A percentile compares a stretch with the other conserved stretches of the same genome.
Evolutionary conservation across 2,329 filamentous ascomycete species (phyloP).

Genomic region (Gaeumannomyces sp.): DNA sequence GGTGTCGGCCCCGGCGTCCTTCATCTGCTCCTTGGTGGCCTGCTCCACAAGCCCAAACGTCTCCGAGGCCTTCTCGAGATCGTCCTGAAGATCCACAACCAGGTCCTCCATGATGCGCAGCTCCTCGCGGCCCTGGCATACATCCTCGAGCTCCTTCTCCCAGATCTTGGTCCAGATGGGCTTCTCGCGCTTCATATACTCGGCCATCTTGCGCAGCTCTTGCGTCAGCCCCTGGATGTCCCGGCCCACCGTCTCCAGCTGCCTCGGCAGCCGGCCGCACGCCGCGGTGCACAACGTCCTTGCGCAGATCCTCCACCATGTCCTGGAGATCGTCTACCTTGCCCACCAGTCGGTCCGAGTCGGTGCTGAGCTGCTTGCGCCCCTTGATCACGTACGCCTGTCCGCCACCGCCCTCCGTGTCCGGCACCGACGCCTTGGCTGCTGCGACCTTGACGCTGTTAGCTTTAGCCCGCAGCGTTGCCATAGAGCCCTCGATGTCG

Average conservation of each 20-base stretch:
- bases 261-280: constrained; percentile 84
- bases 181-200: constrained; percentile 86
- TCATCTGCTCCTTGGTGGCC: constrained; percentile 96
- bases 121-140: constrained; percentile 92
- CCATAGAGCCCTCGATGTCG: constrained; percentile 85
- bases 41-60: constrained; percentile 95
- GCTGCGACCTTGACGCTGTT: constrained; percentile 71
- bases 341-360: constrained; percentile 84
- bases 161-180: constrained; percentile 98
- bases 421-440: constrained; percentile 62
- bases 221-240: constrained; percentile 76
- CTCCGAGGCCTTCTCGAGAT: constrained; percentile 88
- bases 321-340: constrained; percentile 98
- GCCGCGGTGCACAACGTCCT: constrained; percentile 89
- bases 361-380: constrained; percentile 78
- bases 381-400: constrained; percentile 79
- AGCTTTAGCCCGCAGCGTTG: constrained; percentile 73
- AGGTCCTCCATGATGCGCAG: constrained; percentile 95
- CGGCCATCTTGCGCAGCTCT: constrained; percentile 90
- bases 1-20: constrained; percentile 54
- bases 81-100: constrained; percentile 84
- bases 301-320: constrained; percentile 89
- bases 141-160: constrained; percentile 94
- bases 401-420: constrained; percentile 70
- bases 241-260: constrained; percentile 83